Conservation (phyloP, 75 land plant species). For the Pinus taeda region DNA sequence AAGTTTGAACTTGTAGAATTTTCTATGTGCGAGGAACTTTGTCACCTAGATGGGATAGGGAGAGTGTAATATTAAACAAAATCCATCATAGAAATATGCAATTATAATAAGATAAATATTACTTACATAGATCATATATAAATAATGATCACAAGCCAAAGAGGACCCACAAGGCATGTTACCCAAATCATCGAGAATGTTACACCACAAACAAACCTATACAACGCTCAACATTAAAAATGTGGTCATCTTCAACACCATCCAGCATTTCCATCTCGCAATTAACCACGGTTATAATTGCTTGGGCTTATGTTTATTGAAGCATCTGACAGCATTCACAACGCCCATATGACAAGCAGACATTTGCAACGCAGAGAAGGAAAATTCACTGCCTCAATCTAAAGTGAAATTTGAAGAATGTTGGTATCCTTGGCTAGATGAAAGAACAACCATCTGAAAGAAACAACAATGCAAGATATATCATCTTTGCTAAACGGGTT, state of each 20-base stretch:
- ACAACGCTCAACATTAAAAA: not conserved
- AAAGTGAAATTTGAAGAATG: not conserved
- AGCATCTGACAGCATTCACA: not conserved
- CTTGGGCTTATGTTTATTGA: not conserved
- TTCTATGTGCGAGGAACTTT: not conserved
- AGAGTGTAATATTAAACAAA: not conserved
- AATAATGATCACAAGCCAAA: no score
- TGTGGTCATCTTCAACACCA: slow-evolving; percentile 2
- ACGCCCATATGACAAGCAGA: not conserved
- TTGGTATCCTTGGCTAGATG: not conserved
- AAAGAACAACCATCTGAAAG: slow-evolving; percentile 23
- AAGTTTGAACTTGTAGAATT: not conserved
- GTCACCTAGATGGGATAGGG: not conserved
- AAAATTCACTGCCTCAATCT: not conserved
- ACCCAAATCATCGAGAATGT: not conserved
- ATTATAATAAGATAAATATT: no score
- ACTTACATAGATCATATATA: no score
- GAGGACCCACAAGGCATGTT: no score
- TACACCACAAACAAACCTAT: not conserved
- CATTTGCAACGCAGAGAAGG: not conserved
- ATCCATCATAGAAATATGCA: not conserved
- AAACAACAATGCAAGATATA: slow-evolving; percentile 81
- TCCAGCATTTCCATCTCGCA: not conserved
- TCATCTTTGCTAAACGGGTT: slow-evolving; percentile 75
- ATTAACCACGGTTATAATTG: not conserved